Percentiles rank a stretch among this genome's conserved stretches.
These are phyloP conservation scores for Ogataea wickerhamii DNA, from an alignment of 805 yeast species.

Conservation along the genomic window DNA sequence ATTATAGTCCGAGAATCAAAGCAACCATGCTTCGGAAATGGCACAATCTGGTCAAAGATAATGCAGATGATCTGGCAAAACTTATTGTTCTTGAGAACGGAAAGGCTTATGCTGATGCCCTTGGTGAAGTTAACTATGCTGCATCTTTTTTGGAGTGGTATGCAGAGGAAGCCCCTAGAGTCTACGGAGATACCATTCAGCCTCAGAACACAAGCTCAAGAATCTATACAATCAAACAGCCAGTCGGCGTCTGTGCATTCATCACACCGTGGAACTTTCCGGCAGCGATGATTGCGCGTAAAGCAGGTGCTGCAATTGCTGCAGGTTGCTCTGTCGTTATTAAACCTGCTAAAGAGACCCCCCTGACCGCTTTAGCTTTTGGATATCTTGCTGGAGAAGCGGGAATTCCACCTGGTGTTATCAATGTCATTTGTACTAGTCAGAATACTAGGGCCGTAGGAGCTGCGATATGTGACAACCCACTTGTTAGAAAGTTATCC, in stretches of 20 bases:
- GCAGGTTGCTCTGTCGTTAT: conserved; percentile 75
- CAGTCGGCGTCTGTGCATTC: conserved; percentile 67
- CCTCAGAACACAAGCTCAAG: conserved; percentile 42
- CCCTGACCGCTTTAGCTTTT: conserved; percentile 64
- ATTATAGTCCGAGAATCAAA: conserved; percentile 43
- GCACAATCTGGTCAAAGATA: conserved; percentile 42
- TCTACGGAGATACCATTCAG: conserved; percentile 56
- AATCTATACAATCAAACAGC: conserved; percentile 57
- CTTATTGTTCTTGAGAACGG: conserved; percentile 59
- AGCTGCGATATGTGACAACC: conserved; percentile 49
- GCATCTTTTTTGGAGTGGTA: conserved; percentile 55
- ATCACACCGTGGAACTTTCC: conserved; percentile 86
- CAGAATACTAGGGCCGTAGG: conserved; percentile 46
- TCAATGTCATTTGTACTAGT: conserved; percentile 52
- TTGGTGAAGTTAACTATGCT: conserved; percentile 54
- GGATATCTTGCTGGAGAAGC: conserved; percentile 58
- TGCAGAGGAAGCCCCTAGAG: conserved; percentile 74
- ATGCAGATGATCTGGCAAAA: conserved; percentile 47
- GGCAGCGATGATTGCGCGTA: conserved; percentile 69
- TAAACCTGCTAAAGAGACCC: conserved; percentile 78
- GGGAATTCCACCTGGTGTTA: conserved; percentile 66
- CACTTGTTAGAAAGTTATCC: conserved; percentile 55
- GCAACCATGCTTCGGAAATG: conserved; percentile 43
- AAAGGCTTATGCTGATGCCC: conserved; percentile 51
- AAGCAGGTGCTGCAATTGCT: conserved; percentile 71